Percentiles rank a stretch among this genome's conserved stretches.
These are phyloP conservation scores for Leishmania aethiopica DNA, from an alignment of 208 protist species.

Conservation along the genomic window DNA sequence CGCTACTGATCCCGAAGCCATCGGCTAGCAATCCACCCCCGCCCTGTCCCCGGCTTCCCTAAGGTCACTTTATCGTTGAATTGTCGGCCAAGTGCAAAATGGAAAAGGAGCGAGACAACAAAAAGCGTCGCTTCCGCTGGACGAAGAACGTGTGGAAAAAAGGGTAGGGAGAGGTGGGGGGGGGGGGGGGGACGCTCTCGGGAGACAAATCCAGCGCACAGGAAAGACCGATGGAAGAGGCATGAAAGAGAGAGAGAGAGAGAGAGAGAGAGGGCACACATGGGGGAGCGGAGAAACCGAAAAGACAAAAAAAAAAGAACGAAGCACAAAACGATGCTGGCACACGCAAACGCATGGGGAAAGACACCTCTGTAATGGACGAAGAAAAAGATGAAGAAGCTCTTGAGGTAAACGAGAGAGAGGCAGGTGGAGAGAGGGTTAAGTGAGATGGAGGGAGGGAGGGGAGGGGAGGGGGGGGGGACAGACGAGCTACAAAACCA, in stretches of 20 bases:
- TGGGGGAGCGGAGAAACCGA: background rate
- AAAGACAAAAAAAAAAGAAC: background rate
- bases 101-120: background rate
- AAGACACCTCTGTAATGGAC: background rate
- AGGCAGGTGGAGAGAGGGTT: background rate
- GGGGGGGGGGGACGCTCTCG: background rate
- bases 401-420: background rate
- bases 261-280: background rate
- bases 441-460: background rate
- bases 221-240: background rate
- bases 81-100: background rate
- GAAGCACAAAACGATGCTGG: background rate
- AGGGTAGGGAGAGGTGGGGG: background rate
- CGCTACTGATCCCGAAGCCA: too few species aligned
- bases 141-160: background rate
- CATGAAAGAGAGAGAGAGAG: background rate
- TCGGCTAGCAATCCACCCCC: too few species aligned
- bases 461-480: too few species aligned
- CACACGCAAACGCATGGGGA: background rate
- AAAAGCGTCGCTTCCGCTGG: background rate
- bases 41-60: too few species aligned
- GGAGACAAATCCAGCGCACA: background rate
- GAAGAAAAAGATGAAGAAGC: constrained; percentile 6
- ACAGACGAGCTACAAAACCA: background rate
- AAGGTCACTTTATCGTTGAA: too few species aligned